Base-by-base conservation (phyloP, 2,329 filamentous ascomycete species). In the Colletotrichum scovillei region DNA sequence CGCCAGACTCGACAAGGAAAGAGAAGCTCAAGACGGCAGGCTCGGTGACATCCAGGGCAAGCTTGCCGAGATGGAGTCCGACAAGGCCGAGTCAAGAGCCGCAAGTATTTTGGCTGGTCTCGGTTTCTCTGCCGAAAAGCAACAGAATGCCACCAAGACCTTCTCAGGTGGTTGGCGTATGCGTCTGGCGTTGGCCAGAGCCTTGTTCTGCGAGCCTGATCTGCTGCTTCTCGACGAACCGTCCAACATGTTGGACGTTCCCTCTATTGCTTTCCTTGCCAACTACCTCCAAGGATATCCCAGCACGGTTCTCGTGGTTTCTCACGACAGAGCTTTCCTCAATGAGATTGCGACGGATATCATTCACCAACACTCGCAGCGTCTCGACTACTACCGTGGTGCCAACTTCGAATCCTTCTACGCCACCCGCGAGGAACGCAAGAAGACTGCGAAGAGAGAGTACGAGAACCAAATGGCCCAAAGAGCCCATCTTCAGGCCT, bases 81-180 rank as follows among this genome's bases (percentile, higher is more conserved):
- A 99, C 86, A 98, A 98, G 85, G 97, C 97, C 72, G 97, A 99
- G 81, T 94, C 97, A 76, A 90, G 97, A 80, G 97, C 97, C 59
- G 97, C 97, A 63, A 98, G 94, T 84, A 99, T 99, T 80, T 88
- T 99, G 66, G 96, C 97, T 73, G 97, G 97, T 90, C 92, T 99
- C 72, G 97, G 97, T 78, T 99, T 99, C 89, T 98, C 97, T 0
- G 83, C 94, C 24, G 97, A 98, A 83, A 90, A 95, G 76, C 97
- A 99, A 81, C 94, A 97, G 78, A 95, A 90, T 81, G 93, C 97
- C 19, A 99, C 97, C 67, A 98, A 94, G 88, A 98, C 96, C 5
- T 99, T 99, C 86, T 99, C 97, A 66, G 97, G 97, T 89, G 97
- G 97, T 93, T 99, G 97, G 97, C 92, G 97, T 84, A 99, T 99